phyloP scores from a whole-genome alignment of 257 asterid species.

The Solanum rostratum region DNA sequence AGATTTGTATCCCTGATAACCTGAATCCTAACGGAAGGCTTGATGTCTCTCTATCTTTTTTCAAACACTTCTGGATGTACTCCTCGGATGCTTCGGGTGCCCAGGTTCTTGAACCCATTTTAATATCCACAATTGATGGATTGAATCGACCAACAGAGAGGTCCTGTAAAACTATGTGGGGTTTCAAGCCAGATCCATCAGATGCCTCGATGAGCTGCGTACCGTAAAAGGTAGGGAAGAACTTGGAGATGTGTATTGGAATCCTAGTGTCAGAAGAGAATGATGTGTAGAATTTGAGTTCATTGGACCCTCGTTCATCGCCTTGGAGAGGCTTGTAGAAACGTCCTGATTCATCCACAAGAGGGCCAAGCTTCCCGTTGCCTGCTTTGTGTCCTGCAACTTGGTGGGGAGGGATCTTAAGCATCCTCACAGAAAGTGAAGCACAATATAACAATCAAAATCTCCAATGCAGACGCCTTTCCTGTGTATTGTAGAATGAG shows the following conservation, averaged over 20 bases:
- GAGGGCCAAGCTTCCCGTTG: slow-evolving; percentile 72
- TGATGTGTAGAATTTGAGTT: slow-evolving; percentile 59
- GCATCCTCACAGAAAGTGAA: slow-evolving; percentile 30
- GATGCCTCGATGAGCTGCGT: slow-evolving; percentile 80
- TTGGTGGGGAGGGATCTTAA: slow-evolving; percentile 71
- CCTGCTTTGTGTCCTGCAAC: slow-evolving; percentile 90
- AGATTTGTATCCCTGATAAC: slow-evolving; percentile 62
- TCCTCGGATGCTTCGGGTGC: slow-evolving; percentile 50
- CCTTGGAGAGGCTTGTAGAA: slow-evolving; percentile 96
- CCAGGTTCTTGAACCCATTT: slow-evolving; percentile 92
- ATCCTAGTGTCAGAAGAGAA: slow-evolving; percentile 48
- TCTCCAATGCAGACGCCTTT: background rate
- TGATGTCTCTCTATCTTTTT: slow-evolving; percentile 58
- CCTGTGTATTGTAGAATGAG: background rate
- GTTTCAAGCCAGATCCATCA: slow-evolving; percentile 69
- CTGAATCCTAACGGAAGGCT: slow-evolving; percentile 65
- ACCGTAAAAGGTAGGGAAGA: slow-evolving; percentile 72
- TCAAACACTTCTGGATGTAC: slow-evolving; percentile 51
- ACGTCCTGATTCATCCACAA: slow-evolving; percentile 71
- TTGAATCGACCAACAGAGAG: slow-evolving; percentile 26
- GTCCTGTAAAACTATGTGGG: slow-evolving; percentile 65
- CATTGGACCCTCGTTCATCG: slow-evolving; percentile 63
- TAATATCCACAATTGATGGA: slow-evolving; percentile 82
- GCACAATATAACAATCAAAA: background rate
- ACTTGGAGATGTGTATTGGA: slow-evolving; percentile 43